A percentile compares a stretch with the other conserved stretches of the same genome.
These are phyloP conservation scores for Logfia minima DNA, from an alignment of 129 eudicot species.

Conservation along the genomic window DNA sequence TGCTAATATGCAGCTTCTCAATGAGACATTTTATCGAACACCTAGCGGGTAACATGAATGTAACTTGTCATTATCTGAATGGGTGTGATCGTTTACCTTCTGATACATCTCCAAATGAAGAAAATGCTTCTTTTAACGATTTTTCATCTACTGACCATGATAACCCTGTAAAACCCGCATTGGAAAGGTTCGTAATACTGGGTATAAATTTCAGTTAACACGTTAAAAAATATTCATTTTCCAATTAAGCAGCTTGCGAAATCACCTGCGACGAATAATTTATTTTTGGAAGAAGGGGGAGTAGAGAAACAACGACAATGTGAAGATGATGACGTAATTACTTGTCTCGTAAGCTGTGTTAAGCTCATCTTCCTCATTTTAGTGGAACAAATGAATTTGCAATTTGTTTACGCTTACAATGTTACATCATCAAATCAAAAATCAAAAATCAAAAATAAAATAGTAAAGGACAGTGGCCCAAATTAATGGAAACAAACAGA, in stretches of 20 bases:
- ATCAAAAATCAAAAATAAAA: too few relatives aligned
- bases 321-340: slow-evolving; percentile 31
- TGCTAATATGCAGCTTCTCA: slow-evolving; percentile 11
- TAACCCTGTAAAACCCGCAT: slow-evolving; percentile 42
- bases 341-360: slow-evolving; percentile 31
- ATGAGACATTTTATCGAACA: slow-evolving; percentile 52
- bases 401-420: neutral
- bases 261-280: slow-evolving; percentile 61
- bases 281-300: slow-evolving; percentile 43
- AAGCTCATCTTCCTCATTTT: slow-evolving; percentile 33
- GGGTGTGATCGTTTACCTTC: slow-evolving; percentile 43
- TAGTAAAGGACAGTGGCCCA: neutral
- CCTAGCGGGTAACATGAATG: slow-evolving; percentile 18
- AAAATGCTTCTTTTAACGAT: slow-evolving; percentile 62
- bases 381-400: neutral
- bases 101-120: slow-evolving; percentile 62
- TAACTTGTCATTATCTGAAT: neutral
- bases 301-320: slow-evolving; percentile 23
- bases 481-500: neutral
- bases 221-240: neutral
- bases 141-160: slow-evolving; percentile 87
- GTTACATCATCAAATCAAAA: too few relatives aligned
- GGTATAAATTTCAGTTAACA: neutral
- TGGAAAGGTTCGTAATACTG: neutral
- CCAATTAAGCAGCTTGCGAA: neutral